Evolutionary conservation across 2,329 filamentous ascomycete genomes (phyloP).

Genomic region (Colletotrichum sp.): DNA sequence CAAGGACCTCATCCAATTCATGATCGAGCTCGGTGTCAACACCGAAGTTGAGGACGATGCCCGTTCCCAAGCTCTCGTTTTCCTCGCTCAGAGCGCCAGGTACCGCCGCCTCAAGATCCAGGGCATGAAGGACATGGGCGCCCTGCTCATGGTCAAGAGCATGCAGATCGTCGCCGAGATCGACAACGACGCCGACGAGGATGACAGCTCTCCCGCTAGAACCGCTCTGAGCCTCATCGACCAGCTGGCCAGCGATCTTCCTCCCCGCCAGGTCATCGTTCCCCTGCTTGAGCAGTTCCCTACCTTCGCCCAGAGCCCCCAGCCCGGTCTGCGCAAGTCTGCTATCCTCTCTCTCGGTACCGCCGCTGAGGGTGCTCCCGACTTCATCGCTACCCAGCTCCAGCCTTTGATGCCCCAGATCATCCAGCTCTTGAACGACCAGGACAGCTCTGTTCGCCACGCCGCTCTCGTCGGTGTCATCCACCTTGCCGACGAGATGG

Average conservation of each 20-base stretch:
- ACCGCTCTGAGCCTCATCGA: conserved; percentile 88
- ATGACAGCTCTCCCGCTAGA: conserved; percentile 80
- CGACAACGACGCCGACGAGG: conserved; percentile 76
- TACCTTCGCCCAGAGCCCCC: conserved; percentile 75
- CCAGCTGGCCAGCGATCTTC: conserved; percentile 84
- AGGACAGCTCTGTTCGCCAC: conserved; percentile 83
- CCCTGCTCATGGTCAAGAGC: conserved; percentile 85
- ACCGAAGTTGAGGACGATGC: conserved; percentile 82
- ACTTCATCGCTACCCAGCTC: conserved; percentile 95
- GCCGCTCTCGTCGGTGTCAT: conserved; percentile 88
- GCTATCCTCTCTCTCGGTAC: conserved; percentile 92
- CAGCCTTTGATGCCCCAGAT: conserved; percentile 85
- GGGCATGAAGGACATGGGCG: conserved; percentile 81
- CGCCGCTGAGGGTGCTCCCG: conserved; percentile 94
- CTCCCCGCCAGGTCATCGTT: conserved; percentile 92
- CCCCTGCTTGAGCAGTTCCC: conserved; percentile 88
- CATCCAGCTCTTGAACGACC: conserved; percentile 81
- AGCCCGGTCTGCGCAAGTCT: conserved; percentile 84
- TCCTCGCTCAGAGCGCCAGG: conserved; percentile 89
- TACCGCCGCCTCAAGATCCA: conserved; percentile 97
- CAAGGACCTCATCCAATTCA: conserved; percentile 89
- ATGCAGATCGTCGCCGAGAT: conserved; percentile 92
- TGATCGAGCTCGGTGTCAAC: conserved; percentile 85
- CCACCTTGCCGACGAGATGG: conserved; percentile 89
- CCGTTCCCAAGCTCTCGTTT: conserved; percentile 87